These are phyloP conservation scores for Alternaria atra DNA, from an alignment of 2,329 filamentous ascomycete species.

Conservation along the genomic window DNA sequence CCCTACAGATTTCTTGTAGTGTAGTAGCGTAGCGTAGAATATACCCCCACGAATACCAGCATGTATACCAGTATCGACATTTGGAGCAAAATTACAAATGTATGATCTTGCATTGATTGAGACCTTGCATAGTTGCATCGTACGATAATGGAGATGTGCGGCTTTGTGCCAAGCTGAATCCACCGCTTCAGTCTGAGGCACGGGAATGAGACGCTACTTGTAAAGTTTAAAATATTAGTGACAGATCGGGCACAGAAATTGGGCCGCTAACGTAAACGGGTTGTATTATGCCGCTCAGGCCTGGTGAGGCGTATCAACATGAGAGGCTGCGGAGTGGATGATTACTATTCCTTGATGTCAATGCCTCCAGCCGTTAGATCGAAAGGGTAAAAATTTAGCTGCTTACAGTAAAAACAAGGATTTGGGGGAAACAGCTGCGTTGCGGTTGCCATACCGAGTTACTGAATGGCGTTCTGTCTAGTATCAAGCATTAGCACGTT, in stretches of 20 bases:
- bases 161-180: not conserved
- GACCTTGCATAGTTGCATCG: not conserved
- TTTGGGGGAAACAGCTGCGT: too few species aligned
- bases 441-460: too few species aligned
- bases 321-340: not conserved
- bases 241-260: too few species aligned
- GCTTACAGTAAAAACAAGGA: too few species aligned
- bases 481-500: too few species aligned
- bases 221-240: not conserved
- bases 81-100: not conserved
- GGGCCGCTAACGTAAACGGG: not conserved
- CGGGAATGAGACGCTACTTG: not conserved
- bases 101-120: not conserved
- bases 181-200: not conserved
- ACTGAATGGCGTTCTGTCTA: too few species aligned
- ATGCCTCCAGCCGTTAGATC: too few species aligned
- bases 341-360: too few species aligned
- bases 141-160: not conserved
- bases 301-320: not conserved
- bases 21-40: constrained; percentile 2
- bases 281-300: not conserved
- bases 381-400: too few species aligned
- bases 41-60: constrained; percentile 3
- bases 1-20: constrained; percentile 1
- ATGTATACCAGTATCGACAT: not conserved